Base-by-base conservation (phyloP, 2,329 filamentous ascomycete species). In the Pseudomassariella vexata region DNA sequence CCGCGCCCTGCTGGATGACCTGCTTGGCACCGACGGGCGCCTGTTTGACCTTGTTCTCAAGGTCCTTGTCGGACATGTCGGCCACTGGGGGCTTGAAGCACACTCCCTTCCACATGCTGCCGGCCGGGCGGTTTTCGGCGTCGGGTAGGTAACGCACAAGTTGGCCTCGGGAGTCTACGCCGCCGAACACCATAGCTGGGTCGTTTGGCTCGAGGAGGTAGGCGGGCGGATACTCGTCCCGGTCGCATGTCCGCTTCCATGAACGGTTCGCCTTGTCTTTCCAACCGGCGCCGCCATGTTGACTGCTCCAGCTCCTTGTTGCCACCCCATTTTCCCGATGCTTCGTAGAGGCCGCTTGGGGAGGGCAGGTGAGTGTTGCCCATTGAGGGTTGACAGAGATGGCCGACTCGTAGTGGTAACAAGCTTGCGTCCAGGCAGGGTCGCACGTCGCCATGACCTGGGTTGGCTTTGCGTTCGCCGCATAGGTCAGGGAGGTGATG, bases 361-460 rank as follows among this genome's bases (percentile, higher is more conserved):
- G 35, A 5, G 20, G 30, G 19, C 35, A 41, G 9, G 24, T 32
- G 17, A 34, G 30, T 2, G 37, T 39, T 14, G 20, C 19, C 34
- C 34, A 39, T 17, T 27, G 14, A 18, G 21, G 29, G 14, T 29
- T 19, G 17, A 5, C 16, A n/a, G 20, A 19, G 12, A 42, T 46
- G 24, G 38, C 46, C 2, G 44, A 47, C 26, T 39, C 43, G 36
- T 49, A 49, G 28, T 47, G 44, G 30, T 39, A 40, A 32, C 46
- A 49, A n/a, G 46, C 46, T 31, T 48, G 46, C 17, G 36, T 31
- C 30, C 33, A 44, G 19, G 28, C 9, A 7, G 23, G 9, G 10
- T n/a, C 19, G 36, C 44, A 47, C 3, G 26, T 34, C 15, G 16
- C 33, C 5, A 28, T 20, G 5, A 45, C 39, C 6, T 26, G 28